Evolutionary conservation across 192 early-diverging fungal species (phyloP), one percentile per base, ranked within the genome.

Genomic region (Entomortierella lignicola): DNA sequence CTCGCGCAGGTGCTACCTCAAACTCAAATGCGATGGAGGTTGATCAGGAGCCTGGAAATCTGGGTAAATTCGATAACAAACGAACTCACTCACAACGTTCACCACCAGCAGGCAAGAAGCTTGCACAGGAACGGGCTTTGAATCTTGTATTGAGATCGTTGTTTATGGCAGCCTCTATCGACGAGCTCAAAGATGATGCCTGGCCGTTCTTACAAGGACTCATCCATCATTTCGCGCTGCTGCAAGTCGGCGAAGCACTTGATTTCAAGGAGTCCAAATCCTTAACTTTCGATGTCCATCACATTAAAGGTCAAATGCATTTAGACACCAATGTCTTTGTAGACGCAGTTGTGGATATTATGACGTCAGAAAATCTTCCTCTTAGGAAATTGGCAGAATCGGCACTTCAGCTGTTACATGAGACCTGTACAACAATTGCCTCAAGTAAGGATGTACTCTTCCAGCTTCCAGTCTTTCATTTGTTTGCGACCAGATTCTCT

Each of bases 401-500:
- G 20, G 80, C 91, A 6, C 63, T 96, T n/a, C 81, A 83, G 51
- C 53, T 88, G 13, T 89, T 94, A 54, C 89, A 93, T 77, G 80
- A 86, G 8, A 87, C 85, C 2, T 91, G 86, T 34, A 51, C 82
- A 10, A 60, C 72, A 17, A 72, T 95, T 21, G 64, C 90, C 7
- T 90, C 86, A 12, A 82, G 82, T 48, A 91, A 89, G 41, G 89
- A 90, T 26, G 68, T 72, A 13, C 81, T 93, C 31, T 85, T 89
- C 60, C 83, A 87, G 34, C 77, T 96, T 17, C 89, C 91, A 0
- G 84, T 93, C 2, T 95, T 96, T 64, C 89, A 94, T 54, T 82
- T 87, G 6, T 80, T 99, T 42, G 94, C 97, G 31, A 89, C 89
- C 3, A 87, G 93, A 53, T 95, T 99, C 80, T 94, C 93, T 52